Conservation (phyloP, 1,284 basidiomycete species). For the Grifola frondosa region DNA sequence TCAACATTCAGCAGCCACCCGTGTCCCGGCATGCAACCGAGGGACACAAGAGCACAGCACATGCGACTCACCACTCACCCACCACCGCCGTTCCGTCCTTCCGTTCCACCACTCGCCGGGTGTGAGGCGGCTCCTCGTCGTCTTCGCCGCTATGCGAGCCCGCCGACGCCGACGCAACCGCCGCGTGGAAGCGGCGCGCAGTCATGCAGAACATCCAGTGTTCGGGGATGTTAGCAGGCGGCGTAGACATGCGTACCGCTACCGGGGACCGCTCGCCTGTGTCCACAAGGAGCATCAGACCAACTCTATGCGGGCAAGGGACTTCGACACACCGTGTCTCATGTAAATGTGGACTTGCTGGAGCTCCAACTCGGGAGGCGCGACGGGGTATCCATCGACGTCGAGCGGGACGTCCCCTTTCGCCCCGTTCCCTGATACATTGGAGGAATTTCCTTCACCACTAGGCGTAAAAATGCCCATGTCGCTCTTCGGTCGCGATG, state of each 20-base stretch:
- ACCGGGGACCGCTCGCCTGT: conserved; percentile 75
- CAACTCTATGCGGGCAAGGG: conserved; percentile 5
- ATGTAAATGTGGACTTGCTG: conserved; percentile 76
- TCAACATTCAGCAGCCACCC: not conserved
- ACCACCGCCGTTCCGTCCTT: conserved; percentile 50
- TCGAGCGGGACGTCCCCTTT: conserved; percentile 45
- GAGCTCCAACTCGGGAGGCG: conserved; percentile 55
- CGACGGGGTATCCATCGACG: conserved; percentile 56
- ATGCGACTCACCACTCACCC: conserved; percentile 59
- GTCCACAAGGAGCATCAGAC: not conserved
- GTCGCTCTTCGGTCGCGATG: too few relatives aligned
- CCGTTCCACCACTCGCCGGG: conserved; percentile 52
- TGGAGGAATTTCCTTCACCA: too few relatives aligned
- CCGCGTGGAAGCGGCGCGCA: conserved; percentile 52
- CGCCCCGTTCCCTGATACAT: too few relatives aligned
- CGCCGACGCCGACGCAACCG: conserved; percentile 37
- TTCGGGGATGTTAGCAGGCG: conserved; percentile 65
- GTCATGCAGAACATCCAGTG: conserved; percentile 71
- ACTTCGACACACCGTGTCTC: conserved; percentile 68
- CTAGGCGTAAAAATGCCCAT: too few relatives aligned
- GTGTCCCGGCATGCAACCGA: not conserved
- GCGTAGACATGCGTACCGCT: conserved; percentile 56
- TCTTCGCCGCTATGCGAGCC: too few relatives aligned
- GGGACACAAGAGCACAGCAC: not conserved
- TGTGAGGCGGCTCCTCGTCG: conserved; percentile 22